Conservation (phyloP, 352 stramenopile genomes). For the Aphanomyces astaci region DNA sequence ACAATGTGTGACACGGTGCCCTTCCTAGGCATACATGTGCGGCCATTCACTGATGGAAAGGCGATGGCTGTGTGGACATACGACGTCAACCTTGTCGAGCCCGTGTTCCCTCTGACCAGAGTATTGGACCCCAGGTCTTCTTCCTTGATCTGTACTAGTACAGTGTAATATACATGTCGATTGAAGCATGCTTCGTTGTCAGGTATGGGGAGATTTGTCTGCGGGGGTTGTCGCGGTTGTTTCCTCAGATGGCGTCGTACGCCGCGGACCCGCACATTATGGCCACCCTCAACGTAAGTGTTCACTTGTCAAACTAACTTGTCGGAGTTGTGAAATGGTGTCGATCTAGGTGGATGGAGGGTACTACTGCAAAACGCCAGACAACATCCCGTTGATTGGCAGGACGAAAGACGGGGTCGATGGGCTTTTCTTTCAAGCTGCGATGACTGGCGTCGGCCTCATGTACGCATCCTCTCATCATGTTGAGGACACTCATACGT, state of each 20-base stretch:
- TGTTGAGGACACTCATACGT: background rate
- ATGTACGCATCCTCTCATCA: conserved; percentile 34
- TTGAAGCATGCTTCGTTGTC: background rate
- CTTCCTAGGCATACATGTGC: conserved; percentile 61
- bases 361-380: conserved; percentile 75
- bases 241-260: conserved; percentile 57
- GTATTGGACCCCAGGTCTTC: conserved; percentile 48
- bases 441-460: conserved; percentile 62
- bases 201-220: conserved; percentile 68
- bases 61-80: conserved; percentile 77
- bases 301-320: no score
- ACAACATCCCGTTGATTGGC: conserved; percentile 68
- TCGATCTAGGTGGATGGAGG: conserved; percentile 61
- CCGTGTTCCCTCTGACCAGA: conserved; percentile 64
- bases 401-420: conserved; percentile 47
- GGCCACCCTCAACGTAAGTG: conserved; percentile 33
- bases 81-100: conserved; percentile 38
- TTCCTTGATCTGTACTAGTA: no score
- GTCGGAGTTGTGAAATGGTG: no score
- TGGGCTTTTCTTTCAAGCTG: conserved; percentile 58
- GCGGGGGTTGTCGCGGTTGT: conserved; percentile 46
- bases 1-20: no score
- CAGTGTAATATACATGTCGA: background rate
- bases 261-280: conserved; percentile 43
- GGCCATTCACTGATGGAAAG: conserved; percentile 48